These are phyloP conservation scores for Elongisporangium senticosum DNA, from an alignment of 352 stramenopile genomes.

Conservation along the genomic window DNA sequence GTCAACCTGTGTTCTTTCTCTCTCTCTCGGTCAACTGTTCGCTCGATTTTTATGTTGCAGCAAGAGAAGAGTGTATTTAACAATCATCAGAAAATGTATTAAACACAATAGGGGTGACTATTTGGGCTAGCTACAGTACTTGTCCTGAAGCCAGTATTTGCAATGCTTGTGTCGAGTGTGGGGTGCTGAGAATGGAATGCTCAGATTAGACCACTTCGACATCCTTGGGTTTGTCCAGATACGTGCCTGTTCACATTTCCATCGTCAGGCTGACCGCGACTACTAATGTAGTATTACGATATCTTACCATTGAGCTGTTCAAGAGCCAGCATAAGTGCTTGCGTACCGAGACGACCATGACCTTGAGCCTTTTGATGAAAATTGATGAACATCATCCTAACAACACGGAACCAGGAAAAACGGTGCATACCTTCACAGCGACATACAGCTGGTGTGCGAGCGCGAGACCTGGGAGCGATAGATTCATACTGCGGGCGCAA, in stretches of 20 bases:
- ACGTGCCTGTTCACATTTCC: neutral
- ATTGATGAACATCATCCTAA: neutral
- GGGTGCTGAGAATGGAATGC: neutral
- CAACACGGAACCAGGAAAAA: neutral
- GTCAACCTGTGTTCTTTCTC: conserved; percentile 7
- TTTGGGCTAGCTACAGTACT: neutral
- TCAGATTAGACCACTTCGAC: conserved; percentile 25
- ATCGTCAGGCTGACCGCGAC: neutral
- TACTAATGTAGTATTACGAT: neutral
- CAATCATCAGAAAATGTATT: neutral
- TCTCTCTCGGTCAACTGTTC: conserved; percentile 1
- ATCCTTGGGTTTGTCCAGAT: conserved; percentile 14
- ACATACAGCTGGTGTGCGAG: conserved; percentile 88
- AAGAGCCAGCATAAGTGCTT: conserved; percentile 83
- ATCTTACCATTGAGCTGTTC: conserved; percentile 76
- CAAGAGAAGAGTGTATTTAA: neutral
- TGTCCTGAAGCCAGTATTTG: neutral
- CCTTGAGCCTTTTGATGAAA: conserved; percentile 48
- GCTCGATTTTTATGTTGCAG: neutral
- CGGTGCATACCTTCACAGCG: conserved; percentile 54
- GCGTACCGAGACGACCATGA: conserved; percentile 76
- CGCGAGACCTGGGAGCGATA: conserved; percentile 78
- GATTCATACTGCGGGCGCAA: conserved; percentile 61
- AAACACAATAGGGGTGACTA: neutral
- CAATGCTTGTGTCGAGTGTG: too few relatives aligned